phyloP scores from a whole-genome alignment of 176 grass and related monocot genomes.

The Musa beccarii region DNA sequence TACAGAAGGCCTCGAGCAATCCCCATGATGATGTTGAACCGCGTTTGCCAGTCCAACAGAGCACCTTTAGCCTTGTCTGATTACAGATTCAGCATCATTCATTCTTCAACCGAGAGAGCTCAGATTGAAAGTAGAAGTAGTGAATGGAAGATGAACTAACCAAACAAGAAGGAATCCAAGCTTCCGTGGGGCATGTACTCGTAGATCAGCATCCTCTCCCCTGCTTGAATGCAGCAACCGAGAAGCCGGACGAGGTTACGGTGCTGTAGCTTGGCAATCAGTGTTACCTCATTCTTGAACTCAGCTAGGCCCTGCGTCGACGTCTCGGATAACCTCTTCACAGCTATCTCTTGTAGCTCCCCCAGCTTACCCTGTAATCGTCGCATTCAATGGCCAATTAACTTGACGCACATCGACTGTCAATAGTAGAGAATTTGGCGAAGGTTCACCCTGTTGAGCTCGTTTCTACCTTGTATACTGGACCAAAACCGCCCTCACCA shows the following conservation, averaged over 20 bases:
- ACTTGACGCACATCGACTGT: not conserved
- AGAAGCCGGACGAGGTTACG: no score
- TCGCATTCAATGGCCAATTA: not conserved
- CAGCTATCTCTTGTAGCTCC: not conserved
- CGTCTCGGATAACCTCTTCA: conserved; percentile 1
- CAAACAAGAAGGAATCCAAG: conserved; percentile 8
- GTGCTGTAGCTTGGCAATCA: no score
- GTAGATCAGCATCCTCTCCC: no score
- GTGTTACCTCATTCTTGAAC: no score
- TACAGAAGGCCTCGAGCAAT: conserved; percentile 19
- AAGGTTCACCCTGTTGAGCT: not conserved
- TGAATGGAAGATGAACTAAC: not conserved
- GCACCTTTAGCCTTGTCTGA: not conserved
- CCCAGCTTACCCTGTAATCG: not conserved
- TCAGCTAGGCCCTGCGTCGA: not conserved
- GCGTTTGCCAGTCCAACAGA: conserved; percentile 8
- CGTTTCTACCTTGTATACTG: not conserved
- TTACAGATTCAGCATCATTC: not conserved
- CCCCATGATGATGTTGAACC: conserved; percentile 3
- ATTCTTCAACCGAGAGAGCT: no score
- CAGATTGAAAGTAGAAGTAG: not conserved
- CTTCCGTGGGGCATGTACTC: not conserved
- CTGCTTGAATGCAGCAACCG: no score
- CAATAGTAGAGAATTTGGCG: not conserved
- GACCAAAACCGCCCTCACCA: conserved; percentile 8